Evolutionary conservation across 305 asterid species (phyloP).

Genomic region (Euphrasia arctica): DNA sequence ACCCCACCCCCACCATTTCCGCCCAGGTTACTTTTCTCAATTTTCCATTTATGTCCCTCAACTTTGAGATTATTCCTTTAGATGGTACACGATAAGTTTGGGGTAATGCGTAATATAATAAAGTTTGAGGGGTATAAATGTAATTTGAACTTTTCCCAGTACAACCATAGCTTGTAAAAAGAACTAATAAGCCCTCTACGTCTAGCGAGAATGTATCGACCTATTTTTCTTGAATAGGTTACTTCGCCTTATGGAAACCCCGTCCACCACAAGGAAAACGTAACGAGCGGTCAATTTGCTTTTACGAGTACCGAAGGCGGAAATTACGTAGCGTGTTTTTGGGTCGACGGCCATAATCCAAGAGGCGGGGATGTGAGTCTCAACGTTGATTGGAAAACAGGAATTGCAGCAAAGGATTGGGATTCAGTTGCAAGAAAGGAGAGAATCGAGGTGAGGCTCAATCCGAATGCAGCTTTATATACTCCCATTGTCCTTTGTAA

Average conservation of each 20-base stretch:
- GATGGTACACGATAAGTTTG: no score
- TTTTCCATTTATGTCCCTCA: no score
- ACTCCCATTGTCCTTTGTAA: no score
- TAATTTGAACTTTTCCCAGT: neutral
- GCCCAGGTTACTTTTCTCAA: constrained; percentile 54
- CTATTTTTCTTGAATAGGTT: constrained; percentile 42
- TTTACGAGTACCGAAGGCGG: constrained; percentile 89
- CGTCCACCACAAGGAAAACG: constrained; percentile 64
- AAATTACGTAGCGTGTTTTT: constrained; percentile 85
- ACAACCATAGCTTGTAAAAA: neutral
- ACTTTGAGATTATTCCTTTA: no score
- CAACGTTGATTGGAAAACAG: constrained; percentile 88
- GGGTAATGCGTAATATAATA: no score
- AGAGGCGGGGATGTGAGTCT: constrained; percentile 60
- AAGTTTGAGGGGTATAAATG: neutral
- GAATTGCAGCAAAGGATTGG: constrained; percentile 99
- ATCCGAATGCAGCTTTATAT: constrained; percentile 14
- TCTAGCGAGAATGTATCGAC: no score
- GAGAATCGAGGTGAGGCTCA: constrained; percentile 69
- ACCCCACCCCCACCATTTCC: constrained; percentile 69
- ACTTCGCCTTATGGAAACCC: constrained; percentile 85
- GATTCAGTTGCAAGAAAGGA: constrained; percentile 95
- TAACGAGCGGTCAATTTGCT: constrained; percentile 87
- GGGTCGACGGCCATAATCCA: constrained; percentile 54
- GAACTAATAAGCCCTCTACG: no score